A percentile compares a stretch with the other conserved stretches of the same genome.
Evolutionary conservation across 2,329 filamentous ascomycete species (phyloP).

Genomic region (Scedosporium boydii): DNA sequence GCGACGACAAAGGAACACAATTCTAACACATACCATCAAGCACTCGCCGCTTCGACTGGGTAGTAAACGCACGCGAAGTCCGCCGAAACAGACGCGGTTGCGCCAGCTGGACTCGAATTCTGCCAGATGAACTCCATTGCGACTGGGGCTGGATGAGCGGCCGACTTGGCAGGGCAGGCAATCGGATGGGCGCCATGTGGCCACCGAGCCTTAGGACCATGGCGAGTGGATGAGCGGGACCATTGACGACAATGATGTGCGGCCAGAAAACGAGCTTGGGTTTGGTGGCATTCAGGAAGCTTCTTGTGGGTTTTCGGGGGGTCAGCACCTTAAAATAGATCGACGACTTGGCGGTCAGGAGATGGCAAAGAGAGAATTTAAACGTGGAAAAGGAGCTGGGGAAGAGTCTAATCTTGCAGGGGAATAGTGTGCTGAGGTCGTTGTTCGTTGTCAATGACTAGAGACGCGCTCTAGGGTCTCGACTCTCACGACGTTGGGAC

Average conservation of each 20-base stretch:
- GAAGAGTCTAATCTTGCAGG: too few species aligned
- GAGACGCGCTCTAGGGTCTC: too few species aligned
- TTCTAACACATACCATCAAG: neutral
- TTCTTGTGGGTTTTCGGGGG: neutral
- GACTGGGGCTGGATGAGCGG: slow-evolving; percentile 12
- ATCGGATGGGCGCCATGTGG: neutral
- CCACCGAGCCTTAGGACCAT: slow-evolving; percentile 1
- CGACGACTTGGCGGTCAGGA: neutral
- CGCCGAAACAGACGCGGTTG: neutral
- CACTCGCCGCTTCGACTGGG: neutral
- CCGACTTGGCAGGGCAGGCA: slow-evolving; percentile 11
- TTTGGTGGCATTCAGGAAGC: neutral
- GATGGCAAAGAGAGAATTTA: too few species aligned
- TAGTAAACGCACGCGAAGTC: neutral
- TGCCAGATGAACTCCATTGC: neutral
- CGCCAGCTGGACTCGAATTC: neutral
- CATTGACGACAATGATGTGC: neutral
- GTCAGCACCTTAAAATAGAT: neutral
- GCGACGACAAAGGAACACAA: neutral
- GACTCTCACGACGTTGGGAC: too few species aligned
- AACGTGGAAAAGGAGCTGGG: too few species aligned
- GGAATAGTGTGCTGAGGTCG: too few species aligned
- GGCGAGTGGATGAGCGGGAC: neutral
- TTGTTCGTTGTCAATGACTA: too few species aligned
- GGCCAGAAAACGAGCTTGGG: neutral